These are phyloP conservation scores for Phylloporus sp. DNA, from an alignment of 768 basidiomycete genomes.

Conservation along the genomic window DNA sequence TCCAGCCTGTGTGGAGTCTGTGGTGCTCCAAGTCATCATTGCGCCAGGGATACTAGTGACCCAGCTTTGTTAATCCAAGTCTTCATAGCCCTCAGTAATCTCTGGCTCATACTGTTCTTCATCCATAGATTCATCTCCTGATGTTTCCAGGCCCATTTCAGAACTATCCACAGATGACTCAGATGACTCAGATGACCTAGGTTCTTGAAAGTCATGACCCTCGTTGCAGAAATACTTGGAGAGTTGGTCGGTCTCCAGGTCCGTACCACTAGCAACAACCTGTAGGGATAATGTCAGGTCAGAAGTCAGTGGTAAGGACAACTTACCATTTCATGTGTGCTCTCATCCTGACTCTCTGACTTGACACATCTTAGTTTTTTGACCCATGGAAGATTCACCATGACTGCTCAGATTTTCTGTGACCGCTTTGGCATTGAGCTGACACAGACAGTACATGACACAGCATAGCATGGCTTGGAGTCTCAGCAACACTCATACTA, in stretches of 20 bases:
- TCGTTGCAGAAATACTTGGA: neutral
- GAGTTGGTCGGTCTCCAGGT: neutral
- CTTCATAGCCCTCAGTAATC: neutral
- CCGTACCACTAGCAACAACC: neutral
- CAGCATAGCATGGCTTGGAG: neutral
- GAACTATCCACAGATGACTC: neutral
- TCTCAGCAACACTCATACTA: neutral
- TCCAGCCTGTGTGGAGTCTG: neutral
- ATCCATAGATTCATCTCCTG: neutral
- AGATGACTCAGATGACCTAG: neutral
- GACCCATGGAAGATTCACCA: neutral
- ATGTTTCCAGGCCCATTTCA: neutral
- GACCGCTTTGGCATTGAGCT: neutral
- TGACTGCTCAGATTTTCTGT: neutral
- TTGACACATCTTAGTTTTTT: neutral
- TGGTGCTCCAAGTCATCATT: neutral
- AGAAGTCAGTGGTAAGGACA: neutral
- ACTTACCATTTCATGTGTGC: neutral
- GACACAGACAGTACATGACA: neutral
- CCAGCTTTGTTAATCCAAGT: neutral
- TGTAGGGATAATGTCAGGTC: neutral
- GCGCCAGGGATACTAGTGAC: no score
- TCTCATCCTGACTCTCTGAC: neutral
- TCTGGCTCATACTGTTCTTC: neutral
- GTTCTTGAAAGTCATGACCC: neutral